Evolutionary conservation across 257 asterid species (phyloP).

Genomic region (Anisodus acutangulus): DNA sequence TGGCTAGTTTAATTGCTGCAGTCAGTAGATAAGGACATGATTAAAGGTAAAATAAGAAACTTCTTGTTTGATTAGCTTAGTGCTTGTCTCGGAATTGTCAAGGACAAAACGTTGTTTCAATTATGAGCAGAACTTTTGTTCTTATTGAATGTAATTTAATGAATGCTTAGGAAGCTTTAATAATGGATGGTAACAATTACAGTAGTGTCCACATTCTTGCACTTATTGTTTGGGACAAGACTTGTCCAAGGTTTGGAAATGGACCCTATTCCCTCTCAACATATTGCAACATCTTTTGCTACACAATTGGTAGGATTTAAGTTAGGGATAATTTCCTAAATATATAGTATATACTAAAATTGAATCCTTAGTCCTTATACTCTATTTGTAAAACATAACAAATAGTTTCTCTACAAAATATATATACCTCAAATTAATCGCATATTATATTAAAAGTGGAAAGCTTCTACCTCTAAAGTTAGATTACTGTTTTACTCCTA

Average conservation of each 20-base stretch:
- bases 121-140: slow-evolving; percentile 16
- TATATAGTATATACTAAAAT: neutral
- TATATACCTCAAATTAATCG: neutral
- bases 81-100: slow-evolving; percentile 12
- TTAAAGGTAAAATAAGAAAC: neutral
- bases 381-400: neutral
- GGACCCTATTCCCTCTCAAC: neutral
- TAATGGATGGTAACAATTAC: neutral
- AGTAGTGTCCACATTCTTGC: slow-evolving; percentile 14
- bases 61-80: neutral
- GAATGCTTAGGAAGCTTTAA: slow-evolving; percentile 11
- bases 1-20: neutral
- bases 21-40: slow-evolving; percentile 8
- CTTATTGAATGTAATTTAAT: slow-evolving; percentile 21
- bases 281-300: neutral
- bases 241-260: neutral
- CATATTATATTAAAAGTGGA: neutral
- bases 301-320: neutral
- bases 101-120: neutral
- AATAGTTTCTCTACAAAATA: neutral
- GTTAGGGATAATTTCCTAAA: neutral
- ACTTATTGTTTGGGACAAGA: neutral
- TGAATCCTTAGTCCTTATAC: neutral
- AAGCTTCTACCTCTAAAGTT: too few species aligned
- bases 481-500: too few species aligned